phyloP scores from a whole-genome alignment of 2,329 filamentous ascomycete species.

The Hypoxylon sp. region DNA sequence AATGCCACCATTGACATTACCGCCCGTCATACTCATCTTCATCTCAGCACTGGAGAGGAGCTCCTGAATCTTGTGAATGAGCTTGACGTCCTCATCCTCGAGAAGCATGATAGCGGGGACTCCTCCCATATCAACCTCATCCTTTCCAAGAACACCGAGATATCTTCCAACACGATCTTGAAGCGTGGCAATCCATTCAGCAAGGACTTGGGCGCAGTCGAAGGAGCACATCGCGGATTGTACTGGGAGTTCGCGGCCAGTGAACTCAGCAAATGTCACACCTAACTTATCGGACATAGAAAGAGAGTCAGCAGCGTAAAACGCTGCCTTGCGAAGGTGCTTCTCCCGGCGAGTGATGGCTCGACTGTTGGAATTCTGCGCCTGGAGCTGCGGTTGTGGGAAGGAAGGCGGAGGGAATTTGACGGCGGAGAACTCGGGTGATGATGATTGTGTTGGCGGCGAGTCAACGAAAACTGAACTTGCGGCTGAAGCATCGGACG shows the following conservation, averaged over 20 bases:
- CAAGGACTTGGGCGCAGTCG: conserved; percentile 93
- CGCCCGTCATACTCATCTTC: conserved; percentile 75
- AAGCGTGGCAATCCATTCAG: conserved; percentile 93
- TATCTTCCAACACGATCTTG: conserved; percentile 95
- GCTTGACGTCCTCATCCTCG: conserved; percentile 90
- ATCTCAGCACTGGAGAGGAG: conserved; percentile 82
- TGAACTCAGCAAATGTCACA: conserved; percentile 86
- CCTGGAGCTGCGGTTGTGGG: conserved; percentile 51
- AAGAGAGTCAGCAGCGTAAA: conserved; percentile 92
- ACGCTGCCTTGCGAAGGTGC: conserved; percentile 93
- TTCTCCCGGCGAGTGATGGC: conserved; percentile 82
- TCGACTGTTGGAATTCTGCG: conserved; percentile 56
- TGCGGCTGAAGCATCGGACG: conserved; percentile 63
- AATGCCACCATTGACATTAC: conserved; percentile 64
- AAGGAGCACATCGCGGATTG: conserved; percentile 94
- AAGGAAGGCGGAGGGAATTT: conserved; percentile 54
- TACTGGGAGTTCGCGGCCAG: conserved; percentile 86
- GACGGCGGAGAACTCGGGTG: conserved; percentile 61
- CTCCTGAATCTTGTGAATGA: conserved; percentile 85
- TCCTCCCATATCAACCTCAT: conserved; percentile 82
- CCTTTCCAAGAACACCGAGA: conserved; percentile 86
- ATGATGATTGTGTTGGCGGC: conserved; percentile 66
- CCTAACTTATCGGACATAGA: conserved; percentile 89
- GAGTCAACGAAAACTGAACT: conserved; percentile 66
- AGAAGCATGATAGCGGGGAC: conserved; percentile 91